A percentile compares a stretch with the other conserved stretches of the same genome.
These are phyloP conservation scores for Magnaporthiopsis rhizophila DNA, from an alignment of 2,329 filamentous ascomycete genomes.

Conservation along the genomic window DNA sequence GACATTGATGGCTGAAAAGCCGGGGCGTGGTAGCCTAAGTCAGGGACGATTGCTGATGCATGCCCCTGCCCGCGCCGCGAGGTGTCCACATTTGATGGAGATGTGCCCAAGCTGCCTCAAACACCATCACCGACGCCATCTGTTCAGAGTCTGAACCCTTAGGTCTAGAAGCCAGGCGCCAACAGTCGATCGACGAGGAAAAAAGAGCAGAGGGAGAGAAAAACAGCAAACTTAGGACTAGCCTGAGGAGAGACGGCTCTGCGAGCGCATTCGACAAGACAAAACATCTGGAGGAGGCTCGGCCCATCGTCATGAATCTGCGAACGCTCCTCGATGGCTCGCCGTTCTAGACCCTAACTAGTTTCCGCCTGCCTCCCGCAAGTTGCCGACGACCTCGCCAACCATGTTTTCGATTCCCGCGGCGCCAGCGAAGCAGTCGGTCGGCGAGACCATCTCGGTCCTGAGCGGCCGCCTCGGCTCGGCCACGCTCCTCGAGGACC, in stretches of 20 bases:
- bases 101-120: background rate
- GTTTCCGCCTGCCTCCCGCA: background rate
- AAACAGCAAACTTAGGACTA: background rate
- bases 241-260: background rate
- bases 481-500: conserved; percentile 87
- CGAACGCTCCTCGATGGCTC: background rate
- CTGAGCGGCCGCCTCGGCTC: conserved; percentile 81
- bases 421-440: conserved; percentile 91
- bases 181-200: background rate
- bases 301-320: background rate
- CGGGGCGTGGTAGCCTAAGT: background rate
- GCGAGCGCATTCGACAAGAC: background rate
- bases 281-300: background rate
- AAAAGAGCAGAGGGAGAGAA: background rate
- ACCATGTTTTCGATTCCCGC: conserved; percentile 57
- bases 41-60: background rate
- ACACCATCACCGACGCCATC: background rate
- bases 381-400: conserved; percentile 5
- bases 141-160: background rate
- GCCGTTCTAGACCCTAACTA: background rate
- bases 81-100: background rate
- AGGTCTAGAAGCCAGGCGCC: background rate
- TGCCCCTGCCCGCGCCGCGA: background rate
- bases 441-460: conserved; percentile 86
- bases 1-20: background rate